Evolutionary conservation across 2,329 filamentous ascomycete genomes (phyloP).

Genomic region (Ophiosphaerella narmari): DNA sequence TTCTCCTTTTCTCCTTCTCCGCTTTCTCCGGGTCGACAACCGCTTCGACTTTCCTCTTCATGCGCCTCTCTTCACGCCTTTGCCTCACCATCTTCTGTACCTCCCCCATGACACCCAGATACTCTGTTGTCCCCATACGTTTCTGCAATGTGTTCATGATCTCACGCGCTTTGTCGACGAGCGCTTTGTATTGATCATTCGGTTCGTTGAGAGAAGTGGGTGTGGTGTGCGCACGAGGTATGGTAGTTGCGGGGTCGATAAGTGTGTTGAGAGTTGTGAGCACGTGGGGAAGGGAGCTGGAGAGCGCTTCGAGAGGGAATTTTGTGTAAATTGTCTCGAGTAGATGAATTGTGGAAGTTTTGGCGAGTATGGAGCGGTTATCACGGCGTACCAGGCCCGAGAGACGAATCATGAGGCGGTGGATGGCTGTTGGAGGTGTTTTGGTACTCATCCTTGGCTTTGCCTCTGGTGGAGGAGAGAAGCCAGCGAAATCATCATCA

Average conservation of each 20-base stretch:
- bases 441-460: slow-evolving; percentile 24
- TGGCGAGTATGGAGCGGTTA: slow-evolving; percentile 69
- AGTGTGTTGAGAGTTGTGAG: slow-evolving; percentile 78
- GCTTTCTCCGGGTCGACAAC: slow-evolving; percentile 80
- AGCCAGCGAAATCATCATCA: slow-evolving; percentile 38
- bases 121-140: slow-evolving; percentile 79
- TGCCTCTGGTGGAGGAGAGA: slow-evolving; percentile 25
- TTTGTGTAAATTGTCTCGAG: slow-evolving; percentile 71
- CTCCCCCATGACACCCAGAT: slow-evolving; percentile 72
- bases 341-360: slow-evolving; percentile 75
- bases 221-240: slow-evolving; percentile 70
- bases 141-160: slow-evolving; percentile 82
- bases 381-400: slow-evolving; percentile 75
- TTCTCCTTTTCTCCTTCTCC: slow-evolving; percentile 75
- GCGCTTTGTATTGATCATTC: slow-evolving; percentile 67
- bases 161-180: slow-evolving; percentile 75
- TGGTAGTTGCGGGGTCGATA: slow-evolving; percentile 76
- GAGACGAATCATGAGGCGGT: slow-evolving; percentile 78
- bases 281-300: slow-evolving; percentile 66
- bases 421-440: slow-evolving; percentile 58
- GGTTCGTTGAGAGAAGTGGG: slow-evolving; percentile 58
- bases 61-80: slow-evolving; percentile 73
- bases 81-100: slow-evolving; percentile 75
- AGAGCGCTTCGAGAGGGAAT: slow-evolving; percentile 61
- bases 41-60: slow-evolving; percentile 88